phyloP scores from a whole-genome alignment of 2,329 filamentous ascomycete species.

The Cytospora piceicola region DNA sequence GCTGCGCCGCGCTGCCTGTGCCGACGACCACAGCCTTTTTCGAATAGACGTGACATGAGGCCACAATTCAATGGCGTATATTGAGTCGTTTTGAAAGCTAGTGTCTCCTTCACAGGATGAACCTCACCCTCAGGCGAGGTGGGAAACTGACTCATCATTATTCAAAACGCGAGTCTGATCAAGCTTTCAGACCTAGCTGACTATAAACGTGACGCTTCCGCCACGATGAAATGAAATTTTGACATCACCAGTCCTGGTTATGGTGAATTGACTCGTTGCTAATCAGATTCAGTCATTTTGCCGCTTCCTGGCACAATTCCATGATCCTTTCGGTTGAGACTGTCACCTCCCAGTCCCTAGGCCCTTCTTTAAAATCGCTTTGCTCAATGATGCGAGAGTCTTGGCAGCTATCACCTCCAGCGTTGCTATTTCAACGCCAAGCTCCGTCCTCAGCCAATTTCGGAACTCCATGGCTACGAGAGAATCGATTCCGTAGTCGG shows the following conservation, averaged over 20 bases:
- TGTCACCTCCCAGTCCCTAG: constrained; percentile 6
- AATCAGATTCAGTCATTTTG: constrained; percentile 5
- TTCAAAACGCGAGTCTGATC: constrained; percentile 5
- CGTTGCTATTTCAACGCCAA: constrained; percentile 4
- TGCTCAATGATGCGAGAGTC: no score
- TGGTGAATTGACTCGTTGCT: neutral
- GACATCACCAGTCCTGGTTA: constrained; percentile 5
- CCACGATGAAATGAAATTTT: constrained; percentile 2
- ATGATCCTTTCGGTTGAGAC: constrained; percentile 1
- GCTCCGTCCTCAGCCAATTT: constrained; percentile 8
- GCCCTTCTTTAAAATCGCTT: neutral
- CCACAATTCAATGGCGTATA: no score
- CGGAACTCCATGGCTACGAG: constrained; percentile 23
- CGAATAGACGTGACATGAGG: no score
- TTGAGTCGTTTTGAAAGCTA: no score
- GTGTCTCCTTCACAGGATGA: no score
- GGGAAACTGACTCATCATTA: constrained; percentile 1
- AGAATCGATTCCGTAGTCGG: constrained; percentile 20
- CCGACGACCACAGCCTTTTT: no score
- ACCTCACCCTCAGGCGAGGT: neutral
- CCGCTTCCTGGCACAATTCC: neutral
- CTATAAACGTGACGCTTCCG: neutral
- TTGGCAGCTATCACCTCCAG: constrained; percentile 2
- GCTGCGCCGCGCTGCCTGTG: neutral
- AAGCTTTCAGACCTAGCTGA: neutral